Conservation (phyloP, 108 stramenopile species). For the Nannochloropsis oceanica region DNA sequence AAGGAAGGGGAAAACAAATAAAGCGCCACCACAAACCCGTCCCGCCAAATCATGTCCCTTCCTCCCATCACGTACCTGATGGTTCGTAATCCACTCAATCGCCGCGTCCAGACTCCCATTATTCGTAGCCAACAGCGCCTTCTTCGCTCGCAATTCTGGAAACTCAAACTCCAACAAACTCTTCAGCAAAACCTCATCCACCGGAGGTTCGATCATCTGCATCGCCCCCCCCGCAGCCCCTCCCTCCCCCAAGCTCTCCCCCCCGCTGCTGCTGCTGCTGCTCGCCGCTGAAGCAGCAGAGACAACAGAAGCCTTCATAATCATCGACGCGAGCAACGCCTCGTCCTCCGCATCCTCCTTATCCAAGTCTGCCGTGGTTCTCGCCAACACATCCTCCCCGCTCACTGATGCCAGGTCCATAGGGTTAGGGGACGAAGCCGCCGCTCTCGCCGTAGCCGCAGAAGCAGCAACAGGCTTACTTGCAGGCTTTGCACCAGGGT, state of each 20-base stretch:
- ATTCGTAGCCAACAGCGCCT: constrained; percentile 57
- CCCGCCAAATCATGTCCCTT: too few species aligned
- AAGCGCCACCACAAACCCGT: too few species aligned
- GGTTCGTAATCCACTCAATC: constrained; percentile 76
- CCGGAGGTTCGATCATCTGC: constrained; percentile 31
- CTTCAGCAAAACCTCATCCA: constrained; percentile 2
- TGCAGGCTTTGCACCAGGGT: neutral
- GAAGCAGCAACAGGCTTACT: neutral
- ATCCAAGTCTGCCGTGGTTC: neutral
- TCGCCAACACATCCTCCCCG: neutral
- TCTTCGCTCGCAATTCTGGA: constrained; percentile 62
- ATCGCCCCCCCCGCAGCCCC: neutral
- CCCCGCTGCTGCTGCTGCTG: neutral
- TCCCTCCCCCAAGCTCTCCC: neutral
- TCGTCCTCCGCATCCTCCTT: neutral
- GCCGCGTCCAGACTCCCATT: constrained; percentile 63
- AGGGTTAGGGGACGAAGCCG: neutral
- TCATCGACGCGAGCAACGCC: neutral
- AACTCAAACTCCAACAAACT: constrained; percentile 68
- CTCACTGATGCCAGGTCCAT: neutral
- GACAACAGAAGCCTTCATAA: neutral
- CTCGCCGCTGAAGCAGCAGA: neutral
- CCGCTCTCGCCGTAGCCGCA: neutral
- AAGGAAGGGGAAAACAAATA: too few species aligned
- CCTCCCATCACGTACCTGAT: constrained; percentile 45